Evolutionary conservation across 2,329 filamentous ascomycete genomes (phyloP), one percentile per base, ranked within the genome.

Genomic region (Stylonectria norvegica): DNA sequence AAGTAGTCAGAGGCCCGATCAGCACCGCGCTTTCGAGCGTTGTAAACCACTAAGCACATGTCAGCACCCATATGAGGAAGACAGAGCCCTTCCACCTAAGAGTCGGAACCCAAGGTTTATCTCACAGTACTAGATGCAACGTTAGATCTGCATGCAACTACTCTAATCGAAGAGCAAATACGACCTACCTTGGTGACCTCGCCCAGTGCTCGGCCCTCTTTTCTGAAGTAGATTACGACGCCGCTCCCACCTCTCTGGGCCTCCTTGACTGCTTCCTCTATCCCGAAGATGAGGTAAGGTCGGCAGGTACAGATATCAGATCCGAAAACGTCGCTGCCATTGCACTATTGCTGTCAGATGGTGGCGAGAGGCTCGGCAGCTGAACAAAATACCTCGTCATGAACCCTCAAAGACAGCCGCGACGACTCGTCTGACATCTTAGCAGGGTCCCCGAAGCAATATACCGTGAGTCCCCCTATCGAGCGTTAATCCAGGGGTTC

Each of bases 171-270:
- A 18, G 14, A 22, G 23, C 18, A 14, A 11, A 11, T 17, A n/a
- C 36, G 27, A 53, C 75, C 78, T 59, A 95, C 89, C 62, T 96
- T 96, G 38, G 89, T 95, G 20, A 98, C 93, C 65, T 98, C 93
- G 38, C 93, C 93, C 5, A 97, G 72, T 25, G 91, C 93, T 53
- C 93, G 80, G 20, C 93, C 93, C 71, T 98, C 93, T 65, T 98
- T 98, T 53, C 93, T 83, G 79, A 97, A 98, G 65, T 98, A 98
- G 62, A 97, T 96, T 38, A 97, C 93, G 16, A 96, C 89, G 41
- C 91, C 91, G 55, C 85, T 91, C 34, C 91, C 91, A 38, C 91
- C 91, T 41, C 86, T 89, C 63, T 97, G 93, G 9, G 93, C 93
- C 68, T 97, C 89, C 60, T 94, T 95, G 54, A 98, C 91, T 10